phyloP scores from a whole-genome alignment of 495 filamentous ascomycete genomes.

The Daldinia childiae region DNA sequence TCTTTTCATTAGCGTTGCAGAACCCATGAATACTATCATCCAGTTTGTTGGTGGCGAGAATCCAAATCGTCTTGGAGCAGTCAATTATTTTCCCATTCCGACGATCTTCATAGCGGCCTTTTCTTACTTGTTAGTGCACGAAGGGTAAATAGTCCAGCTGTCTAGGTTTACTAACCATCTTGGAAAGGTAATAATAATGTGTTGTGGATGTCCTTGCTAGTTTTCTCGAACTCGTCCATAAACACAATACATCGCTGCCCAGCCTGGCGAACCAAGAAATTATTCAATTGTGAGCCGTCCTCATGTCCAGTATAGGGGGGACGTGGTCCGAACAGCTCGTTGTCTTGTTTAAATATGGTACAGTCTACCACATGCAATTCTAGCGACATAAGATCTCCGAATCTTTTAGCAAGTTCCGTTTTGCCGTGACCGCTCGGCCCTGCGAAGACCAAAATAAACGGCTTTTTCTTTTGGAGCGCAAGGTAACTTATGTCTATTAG shows the following conservation, averaged over 20 bases:
- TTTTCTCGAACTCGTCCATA: not conserved
- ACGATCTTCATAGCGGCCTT: not conserved
- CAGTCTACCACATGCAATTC: not conserved
- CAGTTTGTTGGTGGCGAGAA: not conserved
- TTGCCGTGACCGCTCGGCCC: slow-evolving; percentile 66
- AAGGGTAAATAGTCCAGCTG: not conserved
- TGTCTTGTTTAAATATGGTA: not conserved
- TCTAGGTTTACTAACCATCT: not conserved
- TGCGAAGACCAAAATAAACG: slow-evolving; percentile 56
- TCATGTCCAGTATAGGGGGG: not conserved
- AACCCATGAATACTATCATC: not conserved
- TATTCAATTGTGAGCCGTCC: not conserved
- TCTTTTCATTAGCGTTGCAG: not conserved
- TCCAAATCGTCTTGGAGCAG: not conserved
- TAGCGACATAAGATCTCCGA: slow-evolving; percentile 24
- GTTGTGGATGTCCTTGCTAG: not conserved
- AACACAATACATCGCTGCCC: not conserved
- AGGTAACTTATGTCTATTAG: not conserved
- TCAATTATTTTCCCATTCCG: not conserved
- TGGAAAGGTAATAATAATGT: not conserved
- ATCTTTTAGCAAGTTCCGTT: slow-evolving; percentile 61
- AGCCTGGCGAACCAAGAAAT: not conserved
- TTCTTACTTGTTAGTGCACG: not conserved
- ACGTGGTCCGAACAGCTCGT: not conserved
- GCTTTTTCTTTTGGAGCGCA: slow-evolving; percentile 36